Conservation (phyloP, 2,329 filamentous ascomycete genomes). For the Bertia moriformis region DNA sequence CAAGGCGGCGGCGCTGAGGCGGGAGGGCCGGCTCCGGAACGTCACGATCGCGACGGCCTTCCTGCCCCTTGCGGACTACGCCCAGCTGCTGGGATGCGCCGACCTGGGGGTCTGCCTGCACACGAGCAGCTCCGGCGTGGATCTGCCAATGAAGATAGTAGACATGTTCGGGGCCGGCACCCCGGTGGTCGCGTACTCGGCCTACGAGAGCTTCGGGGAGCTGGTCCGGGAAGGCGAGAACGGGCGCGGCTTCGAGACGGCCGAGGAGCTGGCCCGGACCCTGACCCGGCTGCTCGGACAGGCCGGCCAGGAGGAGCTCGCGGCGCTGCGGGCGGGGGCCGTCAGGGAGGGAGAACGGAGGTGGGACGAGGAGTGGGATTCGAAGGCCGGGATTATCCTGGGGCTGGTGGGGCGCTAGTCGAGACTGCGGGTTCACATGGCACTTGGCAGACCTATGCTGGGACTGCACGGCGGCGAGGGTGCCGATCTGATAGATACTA, state of each 20-base stretch:
- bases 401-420: too few relatives aligned
- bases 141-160: not conserved
- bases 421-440: too few relatives aligned
- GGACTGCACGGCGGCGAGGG: too few relatives aligned
- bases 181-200: not conserved
- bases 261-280: not conserved
- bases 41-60: not conserved
- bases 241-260: not conserved
- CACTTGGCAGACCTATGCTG: too few relatives aligned
- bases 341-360: not conserved
- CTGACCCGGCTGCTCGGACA: not conserved
- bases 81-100: not conserved
- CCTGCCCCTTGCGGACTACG: not conserved
- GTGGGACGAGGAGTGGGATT: not conserved
- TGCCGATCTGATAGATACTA: too few relatives aligned
- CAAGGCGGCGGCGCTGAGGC: not conserved
- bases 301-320: not conserved
- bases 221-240: not conserved
- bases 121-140: not conserved
- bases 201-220: not conserved
- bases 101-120: not conserved
- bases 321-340: not conserved
- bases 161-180: not conserved
- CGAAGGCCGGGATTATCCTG: too few relatives aligned
- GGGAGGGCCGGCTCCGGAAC: not conserved